phyloP scores from a whole-genome alignment of 352 stramenopile genomes.

The Pythium brassicae region DNA sequence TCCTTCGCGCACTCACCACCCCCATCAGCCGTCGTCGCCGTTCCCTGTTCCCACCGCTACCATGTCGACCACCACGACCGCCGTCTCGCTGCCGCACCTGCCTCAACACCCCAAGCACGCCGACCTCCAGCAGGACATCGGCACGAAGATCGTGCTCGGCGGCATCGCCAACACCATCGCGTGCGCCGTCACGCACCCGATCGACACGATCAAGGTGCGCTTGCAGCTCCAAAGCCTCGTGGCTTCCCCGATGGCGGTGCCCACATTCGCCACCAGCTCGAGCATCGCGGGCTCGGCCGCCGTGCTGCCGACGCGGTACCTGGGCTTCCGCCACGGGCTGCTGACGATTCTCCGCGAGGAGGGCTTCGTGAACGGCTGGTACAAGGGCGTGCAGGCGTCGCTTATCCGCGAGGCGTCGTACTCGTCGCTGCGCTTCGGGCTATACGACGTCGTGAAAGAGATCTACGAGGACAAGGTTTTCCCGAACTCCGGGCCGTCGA shows the following conservation, averaged over 20 bases:
- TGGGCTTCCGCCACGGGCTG: conserved; percentile 52
- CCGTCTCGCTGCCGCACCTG: conserved; percentile 5
- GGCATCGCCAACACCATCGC: conserved; percentile 60
- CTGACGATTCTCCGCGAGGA: conserved; percentile 55
- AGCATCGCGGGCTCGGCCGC: conserved; percentile 3
- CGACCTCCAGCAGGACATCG: conserved; percentile 47
- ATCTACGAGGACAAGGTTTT: conserved; percentile 55
- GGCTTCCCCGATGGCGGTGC: conserved; percentile 16
- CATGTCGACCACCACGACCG: conserved; percentile 8
- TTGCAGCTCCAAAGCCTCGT: conserved; percentile 56
- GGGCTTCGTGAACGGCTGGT: conserved; percentile 38
- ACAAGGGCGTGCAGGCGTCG: conserved; percentile 59
- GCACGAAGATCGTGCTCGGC: conserved; percentile 58
- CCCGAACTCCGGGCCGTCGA: conserved; percentile 25
- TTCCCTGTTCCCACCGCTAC: not conserved
- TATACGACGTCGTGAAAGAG: conserved; percentile 78
- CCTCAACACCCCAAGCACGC: conserved; percentile 36
- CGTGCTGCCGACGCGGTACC: conserved; percentile 35
- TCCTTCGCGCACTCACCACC: conserved; percentile 8
- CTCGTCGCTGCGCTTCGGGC: conserved; percentile 69
- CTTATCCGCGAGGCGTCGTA: conserved; percentile 72
- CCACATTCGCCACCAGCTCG: not conserved
- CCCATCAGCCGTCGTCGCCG: not conserved
- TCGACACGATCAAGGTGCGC: conserved; percentile 68
- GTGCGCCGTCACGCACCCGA: conserved; percentile 45